Conservation (phyloP, 306 rosid species). For the Rubus parviflorus region DNA sequence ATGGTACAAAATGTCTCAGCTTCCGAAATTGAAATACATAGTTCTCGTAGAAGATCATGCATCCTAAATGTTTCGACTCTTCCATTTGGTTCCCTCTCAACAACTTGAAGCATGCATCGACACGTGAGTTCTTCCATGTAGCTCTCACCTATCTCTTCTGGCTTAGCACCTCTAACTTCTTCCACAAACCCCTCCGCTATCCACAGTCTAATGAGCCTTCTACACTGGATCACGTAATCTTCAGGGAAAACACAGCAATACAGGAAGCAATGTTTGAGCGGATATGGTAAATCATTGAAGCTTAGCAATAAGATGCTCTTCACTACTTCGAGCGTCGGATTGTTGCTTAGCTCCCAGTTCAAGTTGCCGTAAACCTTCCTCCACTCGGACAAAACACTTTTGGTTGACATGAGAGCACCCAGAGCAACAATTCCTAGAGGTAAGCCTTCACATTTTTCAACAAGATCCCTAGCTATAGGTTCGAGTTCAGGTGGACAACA, state of each 20-base stretch:
- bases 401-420: slow-evolving; percentile 18
- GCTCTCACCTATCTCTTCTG: slow-evolving; percentile 2
- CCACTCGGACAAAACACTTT: not conserved
- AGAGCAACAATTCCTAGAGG: slow-evolving; percentile 21
- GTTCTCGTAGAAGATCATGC: too few relatives aligned
- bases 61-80: too few relatives aligned
- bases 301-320: slow-evolving; percentile 9
- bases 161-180: not conserved
- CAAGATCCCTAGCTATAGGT: not conserved
- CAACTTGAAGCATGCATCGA: slow-evolving; percentile 23
- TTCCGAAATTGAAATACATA: not conserved
- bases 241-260: slow-evolving; percentile 22
- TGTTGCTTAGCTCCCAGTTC: too few relatives aligned
- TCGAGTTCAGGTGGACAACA: slow-evolving; percentile 9
- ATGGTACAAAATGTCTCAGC: not conserved
- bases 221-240: slow-evolving; percentile 5
- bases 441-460: slow-evolving; percentile 20
- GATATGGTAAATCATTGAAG: slow-evolving; percentile 9
- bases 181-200: slow-evolving; percentile 25
- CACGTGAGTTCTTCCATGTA: slow-evolving; percentile 14
- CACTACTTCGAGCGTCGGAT: too few relatives aligned
- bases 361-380: not conserved
- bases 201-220: slow-evolving; percentile 6
- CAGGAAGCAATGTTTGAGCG: slow-evolving; percentile 19
- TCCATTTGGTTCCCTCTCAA: not conserved